A percentile compares a stretch with the other conserved stretches of the same genome.
These are phyloP conservation scores for Lavandula angustifolia DNA, from an alignment of 257 asterid genomes.

Conservation along the genomic window DNA sequence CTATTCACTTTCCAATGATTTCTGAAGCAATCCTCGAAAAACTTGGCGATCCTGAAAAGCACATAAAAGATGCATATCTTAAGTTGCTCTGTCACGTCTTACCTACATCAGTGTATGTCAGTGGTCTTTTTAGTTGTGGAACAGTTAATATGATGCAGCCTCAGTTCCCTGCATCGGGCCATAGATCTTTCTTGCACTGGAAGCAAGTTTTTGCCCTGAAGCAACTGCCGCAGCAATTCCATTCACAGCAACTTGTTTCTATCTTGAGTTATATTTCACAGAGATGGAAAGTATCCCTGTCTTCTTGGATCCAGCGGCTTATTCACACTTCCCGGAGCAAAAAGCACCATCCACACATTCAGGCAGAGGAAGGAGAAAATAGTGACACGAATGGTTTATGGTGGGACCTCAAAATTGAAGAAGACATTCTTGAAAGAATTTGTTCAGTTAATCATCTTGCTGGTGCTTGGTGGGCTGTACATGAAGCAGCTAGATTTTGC, in stretches of 20 bases:
- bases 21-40: slow-evolving; percentile 77
- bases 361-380: slow-evolving; percentile 62
- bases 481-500: slow-evolving; percentile 98
- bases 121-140: slow-evolving; percentile 65
- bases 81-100: slow-evolving; percentile 71
- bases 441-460: slow-evolving; percentile 79
- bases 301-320: slow-evolving; percentile 93
- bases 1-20: slow-evolving; percentile 58
- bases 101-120: slow-evolving; percentile 66
- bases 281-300: slow-evolving; percentile 91
- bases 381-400: slow-evolving; percentile 57
- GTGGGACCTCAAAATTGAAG: slow-evolving; percentile 74
- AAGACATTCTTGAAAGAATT: slow-evolving; percentile 66
- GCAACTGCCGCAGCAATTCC: slow-evolving; percentile 83
- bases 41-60: slow-evolving; percentile 88
- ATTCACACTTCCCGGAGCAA: slow-evolving; percentile 65
- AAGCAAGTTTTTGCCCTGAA: slow-evolving; percentile 87
- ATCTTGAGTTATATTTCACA: slow-evolving; percentile 91
- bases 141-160: slow-evolving; percentile 46
- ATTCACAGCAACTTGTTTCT: slow-evolving; percentile 92
- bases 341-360: slow-evolving; percentile 48
- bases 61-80: slow-evolving; percentile 59
- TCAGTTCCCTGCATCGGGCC: slow-evolving; percentile 46
- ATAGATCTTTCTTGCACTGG: slow-evolving; percentile 63
- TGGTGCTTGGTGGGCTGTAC: slow-evolving; percentile 99